Base-by-base conservation (phyloP, 2,329 filamentous ascomycete genomes). In the Cryphonectria nitschkei region DNA sequence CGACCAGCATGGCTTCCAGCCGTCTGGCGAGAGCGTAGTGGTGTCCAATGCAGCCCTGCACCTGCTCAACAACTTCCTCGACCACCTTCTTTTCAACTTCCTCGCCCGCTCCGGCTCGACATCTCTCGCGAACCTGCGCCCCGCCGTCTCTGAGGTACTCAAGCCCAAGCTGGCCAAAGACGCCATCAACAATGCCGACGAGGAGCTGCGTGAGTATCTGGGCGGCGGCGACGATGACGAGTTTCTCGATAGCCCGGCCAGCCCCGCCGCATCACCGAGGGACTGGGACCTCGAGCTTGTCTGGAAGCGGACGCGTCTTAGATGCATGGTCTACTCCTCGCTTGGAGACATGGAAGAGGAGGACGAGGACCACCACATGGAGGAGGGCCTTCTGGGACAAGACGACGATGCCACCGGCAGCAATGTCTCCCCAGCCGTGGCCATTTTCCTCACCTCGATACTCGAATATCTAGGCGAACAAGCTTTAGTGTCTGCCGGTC, bases 291-390 rank as follows among this genome's bases (percentile, higher is more conserved):
- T 97, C n/a, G 93, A 98, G 78, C 86, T 95, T 69, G 91, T 95
- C 26, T 99, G 96, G 95, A 98, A 97, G 83, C 89, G 96, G 75
- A 96, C 95, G 0, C 90, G 96, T 68, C 83, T 99, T 76, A 90
- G 96, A 72, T 97, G 96, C 80, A 99, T 99, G 96, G 95, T 99
- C 32, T 98, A 98, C 80, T 98, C 95, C 11, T 95, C 96, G 11
- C 85, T 99, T 8, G 96, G 96, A 61, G 95, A 99, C 78, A 90
- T 99, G 87, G 97, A 99, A 80, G 96, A 99, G 82, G 95, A 98
- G 75, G 96, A 99, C 75, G 96, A 98, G 80, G 95, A 98, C 78
- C 89, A 90, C 66, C 93, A 93, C 77, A 92, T 97, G 78, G 90
- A 94, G 74, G 90, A 94, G 76, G 94, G 96, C 70, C 88, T 93